A percentile compares a stretch with the other conserved stretches of the same genome.
Evolutionary conservation across 768 basidiomycete species (phyloP).

Genomic region (Tubosaeta brunneosetosa): DNA sequence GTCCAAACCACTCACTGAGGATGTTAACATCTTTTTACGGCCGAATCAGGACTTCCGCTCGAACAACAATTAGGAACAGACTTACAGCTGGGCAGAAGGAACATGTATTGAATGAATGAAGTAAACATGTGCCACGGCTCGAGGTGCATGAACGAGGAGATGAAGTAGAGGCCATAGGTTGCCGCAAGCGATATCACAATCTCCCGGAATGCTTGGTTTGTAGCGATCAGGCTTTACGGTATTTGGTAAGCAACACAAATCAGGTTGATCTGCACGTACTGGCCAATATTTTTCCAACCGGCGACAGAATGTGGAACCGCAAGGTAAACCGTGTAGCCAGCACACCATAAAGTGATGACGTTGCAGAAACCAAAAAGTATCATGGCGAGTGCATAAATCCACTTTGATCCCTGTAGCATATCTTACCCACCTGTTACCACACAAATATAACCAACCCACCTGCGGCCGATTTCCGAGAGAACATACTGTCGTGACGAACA

Average conservation of each 20-base stretch:
- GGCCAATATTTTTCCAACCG: constrained; percentile 69
- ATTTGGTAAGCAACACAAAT: constrained; percentile 21
- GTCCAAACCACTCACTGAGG: constrained; percentile 45
- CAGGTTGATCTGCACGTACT: constrained; percentile 42
- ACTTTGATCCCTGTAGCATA: constrained; percentile 65
- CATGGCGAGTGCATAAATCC: constrained; percentile 74
- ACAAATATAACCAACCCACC: constrained; percentile 20
- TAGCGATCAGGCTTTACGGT: constrained; percentile 48
- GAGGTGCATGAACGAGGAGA: constrained; percentile 81
- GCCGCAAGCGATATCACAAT: constrained; percentile 77
- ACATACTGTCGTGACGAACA: constrained; percentile 80
- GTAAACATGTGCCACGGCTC: constrained; percentile 99
- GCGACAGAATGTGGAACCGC: constrained; percentile 69
- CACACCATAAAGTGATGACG: constrained; percentile 81
- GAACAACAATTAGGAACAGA: constrained; percentile 4
- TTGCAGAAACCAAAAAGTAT: constrained; percentile 76
- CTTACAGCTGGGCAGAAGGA: constrained; percentile 75
- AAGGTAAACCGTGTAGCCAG: constrained; percentile 84
- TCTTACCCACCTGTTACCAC: constrained; percentile 2
- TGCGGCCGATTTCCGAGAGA: constrained; percentile 91
- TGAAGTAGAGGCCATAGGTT: constrained; percentile 80
- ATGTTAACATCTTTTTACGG: constrained; percentile 63
- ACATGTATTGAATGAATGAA: constrained; percentile 87
- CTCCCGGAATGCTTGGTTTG: constrained; percentile 70
- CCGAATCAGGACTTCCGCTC: constrained; percentile 6